A percentile compares a stretch with the other conserved stretches of the same genome.
Evolutionary conservation across 306 rosid genomes (phyloP).

Genomic region (Rosa persica): DNA sequence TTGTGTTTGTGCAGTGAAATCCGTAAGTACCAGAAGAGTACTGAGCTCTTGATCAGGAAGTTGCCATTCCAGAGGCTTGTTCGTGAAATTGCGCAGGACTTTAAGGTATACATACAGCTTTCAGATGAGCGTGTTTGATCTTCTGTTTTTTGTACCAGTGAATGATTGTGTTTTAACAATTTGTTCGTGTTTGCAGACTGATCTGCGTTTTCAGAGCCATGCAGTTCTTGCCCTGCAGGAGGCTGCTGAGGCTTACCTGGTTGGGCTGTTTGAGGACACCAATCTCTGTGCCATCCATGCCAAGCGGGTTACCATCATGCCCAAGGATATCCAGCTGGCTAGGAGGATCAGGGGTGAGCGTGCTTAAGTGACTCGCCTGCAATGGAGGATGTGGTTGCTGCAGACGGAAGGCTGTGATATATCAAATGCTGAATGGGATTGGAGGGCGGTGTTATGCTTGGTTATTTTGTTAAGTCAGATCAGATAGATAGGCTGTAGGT

Average conservation of each 20-base stretch:
- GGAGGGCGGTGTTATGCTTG: conserved; percentile 21
- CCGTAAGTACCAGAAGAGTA: conserved; percentile 92
- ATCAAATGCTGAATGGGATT: not conserved
- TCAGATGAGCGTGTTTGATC: not conserved
- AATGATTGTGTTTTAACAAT: not conserved
- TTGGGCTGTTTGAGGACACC: conserved; percentile 88
- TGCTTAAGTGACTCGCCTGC: conserved; percentile 37
- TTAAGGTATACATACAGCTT: conserved; percentile 47
- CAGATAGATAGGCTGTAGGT: conserved; percentile 24
- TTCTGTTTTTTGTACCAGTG: fast-evolving
- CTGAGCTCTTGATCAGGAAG: conserved; percentile 86
- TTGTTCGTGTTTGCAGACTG: conserved; percentile 52
- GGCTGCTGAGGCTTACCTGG: conserved; percentile 92
- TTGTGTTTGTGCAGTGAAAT: conserved; percentile 54
- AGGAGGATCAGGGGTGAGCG: conserved; percentile 92
- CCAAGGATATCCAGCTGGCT: conserved; percentile 91
- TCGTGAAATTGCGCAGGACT: conserved; percentile 94
- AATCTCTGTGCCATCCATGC: conserved; percentile 92
- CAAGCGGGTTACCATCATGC: conserved; percentile 94
- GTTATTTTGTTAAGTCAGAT: not conserved
- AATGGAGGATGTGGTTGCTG: conserved; percentile 42
- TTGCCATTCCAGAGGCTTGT: conserved; percentile 94
- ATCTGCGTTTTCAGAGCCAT: conserved; percentile 94
- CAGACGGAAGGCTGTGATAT: conserved; percentile 25
- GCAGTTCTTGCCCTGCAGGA: conserved; percentile 91